Percentiles rank a stretch among this genome's conserved stretches.
Conservation (phyloP, 2,329 filamentous ascomycete species). For the Albifimbria verrucaria region DNA sequence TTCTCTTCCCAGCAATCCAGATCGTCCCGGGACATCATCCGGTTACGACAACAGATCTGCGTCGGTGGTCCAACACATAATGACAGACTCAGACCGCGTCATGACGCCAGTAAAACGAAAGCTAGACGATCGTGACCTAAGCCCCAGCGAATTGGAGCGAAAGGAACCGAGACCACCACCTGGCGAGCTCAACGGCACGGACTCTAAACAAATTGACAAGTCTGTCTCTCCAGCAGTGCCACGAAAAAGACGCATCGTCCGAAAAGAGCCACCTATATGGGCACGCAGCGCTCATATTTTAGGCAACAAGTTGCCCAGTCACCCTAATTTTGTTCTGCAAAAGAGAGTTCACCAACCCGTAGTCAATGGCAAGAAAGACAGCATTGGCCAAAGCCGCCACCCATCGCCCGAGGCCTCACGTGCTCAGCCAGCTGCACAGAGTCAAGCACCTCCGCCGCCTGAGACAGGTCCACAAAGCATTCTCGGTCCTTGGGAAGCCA, state of each 20-base stretch:
- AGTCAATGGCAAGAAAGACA: conserved; percentile 36
- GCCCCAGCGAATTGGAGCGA: conserved; percentile 49
- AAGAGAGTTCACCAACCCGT: conserved; percentile 19
- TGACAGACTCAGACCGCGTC: conserved; percentile 25
- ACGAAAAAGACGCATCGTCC: conserved; percentile 36
- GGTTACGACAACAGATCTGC: conserved; percentile 23
- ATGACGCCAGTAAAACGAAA: conserved; percentile 38
- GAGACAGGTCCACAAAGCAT: conserved; percentile 29
- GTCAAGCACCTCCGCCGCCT: conserved; percentile 19
- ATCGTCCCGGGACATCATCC: conserved; percentile 19
- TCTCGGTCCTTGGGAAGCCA: conserved; percentile 60
- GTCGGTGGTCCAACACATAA: conserved; percentile 21
- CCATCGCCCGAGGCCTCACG: conserved; percentile 44
- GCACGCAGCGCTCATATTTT: conserved; percentile 37
- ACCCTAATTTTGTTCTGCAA: conserved; percentile 23
- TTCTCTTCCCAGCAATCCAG: conserved; percentile 45
- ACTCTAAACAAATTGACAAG: conserved; percentile 12
- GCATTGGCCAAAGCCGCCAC: conserved; percentile 35
- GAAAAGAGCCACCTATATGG: conserved; percentile 43
- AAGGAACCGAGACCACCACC: conserved; percentile 46
- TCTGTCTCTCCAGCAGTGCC: conserved; percentile 30
- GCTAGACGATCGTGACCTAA: conserved; percentile 37
- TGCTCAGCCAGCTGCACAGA: conserved; percentile 18
- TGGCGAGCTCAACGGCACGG: conserved; percentile 44
- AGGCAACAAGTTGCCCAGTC: conserved; percentile 33